Base-by-base conservation (phyloP, 176 grass and related monocot species). In the Oryza meyeriana region DNA sequence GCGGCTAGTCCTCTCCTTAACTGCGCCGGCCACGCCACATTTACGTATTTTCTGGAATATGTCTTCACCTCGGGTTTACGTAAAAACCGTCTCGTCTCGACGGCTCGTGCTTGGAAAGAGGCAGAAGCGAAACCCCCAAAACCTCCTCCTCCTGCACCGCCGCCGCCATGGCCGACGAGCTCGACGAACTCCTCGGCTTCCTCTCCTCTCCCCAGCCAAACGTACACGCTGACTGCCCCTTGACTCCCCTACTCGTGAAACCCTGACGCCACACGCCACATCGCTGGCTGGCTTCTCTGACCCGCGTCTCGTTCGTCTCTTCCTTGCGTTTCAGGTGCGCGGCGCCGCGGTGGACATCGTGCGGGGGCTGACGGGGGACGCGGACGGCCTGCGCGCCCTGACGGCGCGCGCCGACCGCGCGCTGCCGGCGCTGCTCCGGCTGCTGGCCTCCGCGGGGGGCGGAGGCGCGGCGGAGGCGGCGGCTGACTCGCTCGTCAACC, bases 401-500 rank as follows among this genome's bases (percentile, higher is more conserved):
- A 26, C 85, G 6, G 72, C 75, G 45, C 83, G 84, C 66, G 82
- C 92, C 1, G 62, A 86, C 76, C 40, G 91, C 61, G 57, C 88
- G 61, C 85, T 95, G 1, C 92, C 90, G 61, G 81, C 90, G 13
- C 84, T 95, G 14, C 79, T 81, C 38, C 78, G 84, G 1, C 86
- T 95, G 44, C 79, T 98, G 12, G 71, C 63, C 25, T 90, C 89
- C 44, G 82, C 76, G 8, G 65, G 61, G 44, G 78, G 80, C 29
- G 88, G 80, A 12, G 65, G 35, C 35, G 35, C 91, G 71, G 76
- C 86, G 9, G 85, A 75, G 65, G 90, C 88, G 24, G 88, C 95
- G 6, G 90, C 88, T 4, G 95, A 98, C 80, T 85, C 95, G 27
- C 88, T 98, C 71, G 90, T 98, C 71, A 98, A 98, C 58, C 90